Percentiles rank a stretch among this genome's conserved stretches.
phyloP scores from a whole-genome alignment of 2,329 filamentous ascomycete species.

The Hypoxylon sp. region DNA sequence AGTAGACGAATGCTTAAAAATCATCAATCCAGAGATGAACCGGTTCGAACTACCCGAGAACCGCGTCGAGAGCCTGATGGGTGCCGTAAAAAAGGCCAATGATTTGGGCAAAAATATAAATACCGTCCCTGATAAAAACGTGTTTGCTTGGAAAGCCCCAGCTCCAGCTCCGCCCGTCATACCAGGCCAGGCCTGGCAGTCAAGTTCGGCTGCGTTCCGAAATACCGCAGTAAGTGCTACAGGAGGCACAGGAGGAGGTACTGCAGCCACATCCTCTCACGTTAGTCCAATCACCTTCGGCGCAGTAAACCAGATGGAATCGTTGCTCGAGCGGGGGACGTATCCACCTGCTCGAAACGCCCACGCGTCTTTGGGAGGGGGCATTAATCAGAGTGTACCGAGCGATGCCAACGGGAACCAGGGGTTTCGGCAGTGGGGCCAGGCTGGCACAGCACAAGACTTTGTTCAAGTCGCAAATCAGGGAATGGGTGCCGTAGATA shows the following conservation, averaged over 20 bases:
- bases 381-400: not conserved
- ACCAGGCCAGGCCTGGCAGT: not conserved
- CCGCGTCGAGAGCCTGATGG: not conserved
- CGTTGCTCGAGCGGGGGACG: too few species aligned
- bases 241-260: too few species aligned
- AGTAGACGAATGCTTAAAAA: conserved; percentile 42
- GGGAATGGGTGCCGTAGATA: too few species aligned
- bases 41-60: too few species aligned
- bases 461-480: too few species aligned
- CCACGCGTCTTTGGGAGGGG: not conserved
- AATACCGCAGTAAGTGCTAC: too few species aligned
- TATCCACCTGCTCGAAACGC: not conserved
- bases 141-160: not conserved
- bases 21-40: not conserved
- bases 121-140: not conserved
- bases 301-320: not conserved
- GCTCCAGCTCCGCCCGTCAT: not conserved
- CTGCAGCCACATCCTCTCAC: not conserved
- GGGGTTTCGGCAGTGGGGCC: too few species aligned
- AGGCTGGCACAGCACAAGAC: too few species aligned
- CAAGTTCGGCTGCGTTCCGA: not conserved
- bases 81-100: not conserved
- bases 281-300: not conserved
- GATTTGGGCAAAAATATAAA: not conserved
- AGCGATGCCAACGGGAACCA: not conserved